phyloP scores from a whole-genome alignment of 441 rosid genomes.

The Bruguiera hainesii region DNA sequence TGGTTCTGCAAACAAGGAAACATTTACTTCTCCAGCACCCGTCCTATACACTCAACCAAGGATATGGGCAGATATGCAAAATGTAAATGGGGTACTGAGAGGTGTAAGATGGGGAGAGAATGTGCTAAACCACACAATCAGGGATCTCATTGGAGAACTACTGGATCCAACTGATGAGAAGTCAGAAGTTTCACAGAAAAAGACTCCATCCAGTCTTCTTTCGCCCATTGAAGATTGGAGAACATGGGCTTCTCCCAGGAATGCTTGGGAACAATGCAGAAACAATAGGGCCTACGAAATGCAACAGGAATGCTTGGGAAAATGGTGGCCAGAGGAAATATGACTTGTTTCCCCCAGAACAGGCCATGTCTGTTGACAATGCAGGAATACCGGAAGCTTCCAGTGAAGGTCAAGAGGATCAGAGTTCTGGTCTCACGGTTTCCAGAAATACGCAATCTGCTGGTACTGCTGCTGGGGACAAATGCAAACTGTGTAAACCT shows the following conservation, averaged over 20 bases:
- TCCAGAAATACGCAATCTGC: not conserved
- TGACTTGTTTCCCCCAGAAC: not conserved
- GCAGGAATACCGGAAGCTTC: conserved; percentile 2
- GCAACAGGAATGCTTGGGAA: conserved; percentile 11
- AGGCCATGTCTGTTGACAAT: not conserved
- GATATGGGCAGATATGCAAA: conserved; percentile 3
- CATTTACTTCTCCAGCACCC: conserved; percentile 28
- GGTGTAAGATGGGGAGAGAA: conserved; percentile 3
- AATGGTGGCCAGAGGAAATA: conserved; percentile 4
- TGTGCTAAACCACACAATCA: conserved; percentile 12
- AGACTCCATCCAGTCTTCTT: conserved; percentile 4
- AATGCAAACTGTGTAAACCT: not conserved
- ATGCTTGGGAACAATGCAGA: too few species aligned
- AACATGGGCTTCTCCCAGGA: not conserved
- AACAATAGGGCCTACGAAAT: too few species aligned
- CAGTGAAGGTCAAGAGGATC: not conserved
- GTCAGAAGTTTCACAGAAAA: conserved; percentile 5
- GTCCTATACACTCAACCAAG: conserved; percentile 40
- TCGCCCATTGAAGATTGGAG: conserved; percentile 16
- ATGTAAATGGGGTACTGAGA: not conserved
- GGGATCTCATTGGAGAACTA: conserved; percentile 20
- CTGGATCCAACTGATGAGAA: conserved; percentile 18
- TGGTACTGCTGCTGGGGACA: not conserved
- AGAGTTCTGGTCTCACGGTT: conserved; percentile 3
- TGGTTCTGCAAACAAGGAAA: not conserved